Base-by-base conservation (phyloP, 352 stramenopile genomes). In the Thraustochytrium striatum region DNA sequence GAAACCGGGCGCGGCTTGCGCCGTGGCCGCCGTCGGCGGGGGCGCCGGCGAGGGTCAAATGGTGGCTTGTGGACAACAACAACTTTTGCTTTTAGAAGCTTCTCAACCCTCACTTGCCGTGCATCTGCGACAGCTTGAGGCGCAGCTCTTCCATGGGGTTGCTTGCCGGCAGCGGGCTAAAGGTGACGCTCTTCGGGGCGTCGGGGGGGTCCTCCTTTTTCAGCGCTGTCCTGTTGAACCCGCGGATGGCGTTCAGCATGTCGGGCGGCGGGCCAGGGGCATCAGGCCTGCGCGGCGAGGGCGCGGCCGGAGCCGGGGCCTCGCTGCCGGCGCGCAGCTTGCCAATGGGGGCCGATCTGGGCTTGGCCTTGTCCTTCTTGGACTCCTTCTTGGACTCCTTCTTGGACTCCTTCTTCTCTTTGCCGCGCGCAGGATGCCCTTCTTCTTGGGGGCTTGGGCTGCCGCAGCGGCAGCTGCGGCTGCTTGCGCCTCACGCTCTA, bases 71-170 rank as follows among this genome's bases (percentile, higher is more conserved):
- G n/a, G n/a, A n/a, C n/a, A n/a, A n/a, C n/a, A n/a, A n/a, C n/a
- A n/a, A n/a, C n/a, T n/a, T n/a, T n/a, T n/a, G n/a, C n/a, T n/a
- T n/a, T n/a, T 55, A 25, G 47, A 55, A 55, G 47, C 47, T 55
- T 55, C 25, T 55, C 47, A 25, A 21, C 16, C 16, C 16, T 55
- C 25, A 21, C 25, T 55, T 16, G 16, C 25, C 47, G 47, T 16
- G 16, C 47, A 55, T 55, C 47, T 55, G 47, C 47, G 47, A 55
- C 16, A 75, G 65, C 65, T 75, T 75, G 21, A 55, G 65, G 9
- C 61, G 61, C 38, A 75, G 50, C 65, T 75, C 65, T 30, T 75
- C 65, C 44, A 75, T 72, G 19, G 65, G 65, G 5, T 7, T 70
- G 59, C 5, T 7, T 13, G 59, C 53, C 5, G 38, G 7, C 16